A percentile compares a stretch with the other conserved stretches of the same genome.
These are phyloP conservation scores for Fragaria vesca DNA, from an alignment of 306 rosid genomes.

Conservation along the genomic window DNA sequence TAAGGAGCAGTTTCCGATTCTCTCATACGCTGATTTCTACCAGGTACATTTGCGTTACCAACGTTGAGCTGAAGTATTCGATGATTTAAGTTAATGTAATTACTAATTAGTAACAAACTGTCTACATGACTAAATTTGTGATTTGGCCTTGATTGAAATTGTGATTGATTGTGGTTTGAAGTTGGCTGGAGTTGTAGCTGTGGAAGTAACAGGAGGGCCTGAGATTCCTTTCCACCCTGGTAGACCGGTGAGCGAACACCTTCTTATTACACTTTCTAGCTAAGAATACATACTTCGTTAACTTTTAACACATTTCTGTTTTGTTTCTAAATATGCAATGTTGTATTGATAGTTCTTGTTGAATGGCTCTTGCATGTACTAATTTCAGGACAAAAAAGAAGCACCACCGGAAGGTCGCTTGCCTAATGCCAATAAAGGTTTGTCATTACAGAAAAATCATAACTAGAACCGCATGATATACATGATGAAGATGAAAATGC, in stretches of 20 bases:
- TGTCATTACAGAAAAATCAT: not conserved
- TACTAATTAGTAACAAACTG: not conserved
- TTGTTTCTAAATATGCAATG: not conserved
- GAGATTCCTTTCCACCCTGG: slow-evolving; percentile 63
- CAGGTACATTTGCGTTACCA: slow-evolving; percentile 31
- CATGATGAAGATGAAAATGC: not conserved
- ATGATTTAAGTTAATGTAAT: too few relatives aligned
- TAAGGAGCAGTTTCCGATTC: slow-evolving; percentile 46
- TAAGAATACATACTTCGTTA: too few relatives aligned
- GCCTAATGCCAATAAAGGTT: slow-evolving; percentile 58
- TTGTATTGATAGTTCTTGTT: not conserved
- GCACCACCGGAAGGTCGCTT: slow-evolving; percentile 70
- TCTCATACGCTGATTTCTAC: slow-evolving; percentile 57
- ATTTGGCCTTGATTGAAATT: not conserved
- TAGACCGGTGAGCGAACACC: slow-evolving; percentile 42
- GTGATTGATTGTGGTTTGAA: slow-evolving; percentile 14
- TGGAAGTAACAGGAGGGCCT: slow-evolving; percentile 69
- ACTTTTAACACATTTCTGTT: not conserved
- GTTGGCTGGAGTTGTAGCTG: slow-evolving; percentile 67
- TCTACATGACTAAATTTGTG: not conserved
- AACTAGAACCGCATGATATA: not conserved
- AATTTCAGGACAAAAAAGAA: slow-evolving; percentile 52
- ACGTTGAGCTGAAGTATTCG: not conserved
- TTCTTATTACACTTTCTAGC: not conserved
- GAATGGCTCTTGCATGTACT: not conserved